Evolutionary conservation across 768 basidiomycete genomes (phyloP), one percentile per base, ranked within the genome.

Genomic region (Jaapia argillacea): DNA sequence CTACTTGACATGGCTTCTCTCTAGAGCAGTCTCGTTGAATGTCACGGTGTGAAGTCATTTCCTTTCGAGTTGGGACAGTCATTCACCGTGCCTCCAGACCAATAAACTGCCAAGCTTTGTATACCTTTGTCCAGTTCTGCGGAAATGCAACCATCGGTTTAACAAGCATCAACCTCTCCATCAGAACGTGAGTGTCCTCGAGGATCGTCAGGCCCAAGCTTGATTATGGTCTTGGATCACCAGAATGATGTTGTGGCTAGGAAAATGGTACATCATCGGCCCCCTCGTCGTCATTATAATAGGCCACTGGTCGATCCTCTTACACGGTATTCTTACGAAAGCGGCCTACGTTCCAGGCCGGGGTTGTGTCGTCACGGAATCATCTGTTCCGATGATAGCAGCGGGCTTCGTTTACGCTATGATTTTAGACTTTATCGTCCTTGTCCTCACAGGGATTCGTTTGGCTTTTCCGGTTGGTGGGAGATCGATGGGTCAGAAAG

Each of bases 321-420:
- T 12, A 27, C 20, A 39, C 78, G 79, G 79, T 24, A 58, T 81
- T 27, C 65, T 81, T 22, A 62, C 84, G 24, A 74, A 75, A 44
- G 81, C 81, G 0, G 59, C 46, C 2, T 85, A 78, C 76, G 49
- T 70, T 7, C 60, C 61, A 4, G 57, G 52, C 4, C 48, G 55
- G 24, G 68, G 75, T 24, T 85, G 82, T 51, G 64, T 64, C 23
- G 83, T 85, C 49, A 72, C 68, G 10, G 61, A 69, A 22, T 81
- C 80, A 4, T 63, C 79, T 52, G 80, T 67, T 58, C 66, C 56
- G 40, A 61, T 81, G 33, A 73, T 86, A 39, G 78, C 80, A 2
- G 67, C 69, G 21, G 74, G 74, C 4, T 85, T 82, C 60, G 80
- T 85, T 49, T 85, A 85, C 53, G 73, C 78, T 39, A 85, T 85